phyloP scores from a whole-genome alignment of 345 rosid species.

The Melaleuca alternifolia region DNA sequence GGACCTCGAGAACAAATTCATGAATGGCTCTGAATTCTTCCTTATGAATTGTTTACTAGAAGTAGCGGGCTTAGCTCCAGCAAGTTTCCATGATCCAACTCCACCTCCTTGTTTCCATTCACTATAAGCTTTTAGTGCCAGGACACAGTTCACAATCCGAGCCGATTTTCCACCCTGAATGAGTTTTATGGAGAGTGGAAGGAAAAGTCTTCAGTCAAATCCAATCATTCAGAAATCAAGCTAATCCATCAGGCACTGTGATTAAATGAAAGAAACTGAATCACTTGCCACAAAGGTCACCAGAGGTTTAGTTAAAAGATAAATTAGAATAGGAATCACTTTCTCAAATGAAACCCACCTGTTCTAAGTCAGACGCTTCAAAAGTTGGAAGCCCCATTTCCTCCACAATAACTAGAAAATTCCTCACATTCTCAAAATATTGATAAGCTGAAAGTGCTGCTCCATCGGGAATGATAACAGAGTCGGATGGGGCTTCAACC shows the following conservation, averaged over 20 bases:
- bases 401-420: constrained; percentile 63
- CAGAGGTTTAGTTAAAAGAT: background rate
- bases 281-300: background rate
- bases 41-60: constrained; percentile 45
- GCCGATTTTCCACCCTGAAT: constrained; percentile 28
- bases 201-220: background rate
- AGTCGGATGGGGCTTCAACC: constrained; percentile 69
- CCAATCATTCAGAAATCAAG: background rate
- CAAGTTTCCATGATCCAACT: constrained; percentile 57
- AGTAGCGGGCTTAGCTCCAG: constrained; percentile 34
- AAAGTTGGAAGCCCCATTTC: constrained; percentile 81
- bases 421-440: constrained; percentile 85
- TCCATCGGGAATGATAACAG: constrained; percentile 64
- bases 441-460: constrained; percentile 85
- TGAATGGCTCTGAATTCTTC: constrained; percentile 55
- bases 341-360: constrained; percentile 23
- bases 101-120: constrained; percentile 82
- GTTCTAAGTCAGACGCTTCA: constrained; percentile 86
- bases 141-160: constrained; percentile 65
- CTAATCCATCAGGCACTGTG: background rate
- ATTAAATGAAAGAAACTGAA: background rate
- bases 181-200: background rate
- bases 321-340: background rate
- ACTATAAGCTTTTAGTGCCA: constrained; percentile 69
- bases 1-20: constrained; percentile 44